phyloP scores from a whole-genome alignment of 495 filamentous ascomycete genomes.

The Staphylotrichum longicolle region DNA sequence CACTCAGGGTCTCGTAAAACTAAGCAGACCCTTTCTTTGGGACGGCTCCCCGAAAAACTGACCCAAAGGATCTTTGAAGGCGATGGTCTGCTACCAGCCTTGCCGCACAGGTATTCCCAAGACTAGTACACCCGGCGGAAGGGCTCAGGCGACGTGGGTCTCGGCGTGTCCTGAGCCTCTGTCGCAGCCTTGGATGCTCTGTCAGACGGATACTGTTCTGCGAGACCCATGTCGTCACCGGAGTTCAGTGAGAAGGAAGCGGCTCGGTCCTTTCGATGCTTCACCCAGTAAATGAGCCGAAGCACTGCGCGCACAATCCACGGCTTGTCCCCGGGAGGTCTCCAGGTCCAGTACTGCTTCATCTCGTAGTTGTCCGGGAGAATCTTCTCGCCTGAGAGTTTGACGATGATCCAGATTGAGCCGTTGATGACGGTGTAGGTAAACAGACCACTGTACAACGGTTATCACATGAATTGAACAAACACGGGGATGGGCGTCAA shows the following conservation, averaged over 20 bases:
- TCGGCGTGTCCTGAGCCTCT: not conserved
- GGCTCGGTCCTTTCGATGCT: conserved; percentile 8
- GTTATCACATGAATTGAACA: not conserved
- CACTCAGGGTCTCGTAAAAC: too few species aligned
- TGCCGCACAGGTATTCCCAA: not conserved
- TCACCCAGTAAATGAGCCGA: conserved; percentile 20
- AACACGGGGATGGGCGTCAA: conserved; percentile 2
- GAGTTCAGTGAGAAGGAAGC: conserved; percentile 17
- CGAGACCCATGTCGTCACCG: conserved; percentile 6
- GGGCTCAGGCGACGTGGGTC: not conserved
- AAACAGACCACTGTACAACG: conserved; percentile 58
- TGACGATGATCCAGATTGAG: conserved; percentile 54
- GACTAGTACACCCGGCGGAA: conserved; percentile 2
- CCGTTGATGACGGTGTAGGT: conserved; percentile 69
- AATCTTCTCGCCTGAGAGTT: conserved; percentile 57
- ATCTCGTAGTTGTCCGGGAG: conserved; percentile 68
- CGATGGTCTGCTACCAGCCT: too few species aligned
- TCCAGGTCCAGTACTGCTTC: conserved; percentile 75
- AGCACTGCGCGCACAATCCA: conserved; percentile 34
- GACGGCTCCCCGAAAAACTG: too few species aligned
- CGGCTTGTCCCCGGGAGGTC: conserved; percentile 34
- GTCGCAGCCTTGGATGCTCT: not conserved
- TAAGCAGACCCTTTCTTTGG: too few species aligned
- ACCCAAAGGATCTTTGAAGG: too few species aligned
- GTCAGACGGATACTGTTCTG: not conserved